Conservation (phyloP, 2,329 filamentous ascomycete genomes). For the Dactylellina parvicollis region DNA sequence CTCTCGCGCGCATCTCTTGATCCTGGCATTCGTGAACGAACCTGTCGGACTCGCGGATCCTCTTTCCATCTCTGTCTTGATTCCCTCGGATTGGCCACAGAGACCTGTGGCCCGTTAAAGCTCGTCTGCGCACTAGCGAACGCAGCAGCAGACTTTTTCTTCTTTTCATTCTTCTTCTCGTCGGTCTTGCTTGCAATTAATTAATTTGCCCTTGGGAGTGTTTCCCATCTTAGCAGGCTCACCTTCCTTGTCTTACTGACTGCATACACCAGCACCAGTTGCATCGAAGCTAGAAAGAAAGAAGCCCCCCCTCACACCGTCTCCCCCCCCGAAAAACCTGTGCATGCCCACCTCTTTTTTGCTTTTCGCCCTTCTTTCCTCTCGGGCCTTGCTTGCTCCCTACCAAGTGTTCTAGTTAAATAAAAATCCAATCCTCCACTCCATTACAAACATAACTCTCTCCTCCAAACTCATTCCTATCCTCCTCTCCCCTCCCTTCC, state of each 20-base stretch:
- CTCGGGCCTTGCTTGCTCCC: conserved; percentile 29
- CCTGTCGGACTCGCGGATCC: conserved; percentile 24
- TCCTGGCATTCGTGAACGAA: neutral
- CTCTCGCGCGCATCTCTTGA: conserved; percentile 3
- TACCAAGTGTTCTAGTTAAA: conserved; percentile 37
- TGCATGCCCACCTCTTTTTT: conserved; percentile 45
- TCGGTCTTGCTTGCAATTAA: too few species aligned
- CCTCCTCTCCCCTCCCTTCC: neutral
- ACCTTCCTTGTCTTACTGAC: conserved; percentile 50
- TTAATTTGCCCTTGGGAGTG: conserved; percentile 11
- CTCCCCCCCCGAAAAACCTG: conserved; percentile 41
- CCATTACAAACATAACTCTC: conserved; percentile 14
- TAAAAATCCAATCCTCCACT: conserved; percentile 52
- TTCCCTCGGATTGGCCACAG: conserved; percentile 19
- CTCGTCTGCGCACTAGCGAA: too few species aligned
- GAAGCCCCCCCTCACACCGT: too few species aligned
- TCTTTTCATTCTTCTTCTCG: neutral
- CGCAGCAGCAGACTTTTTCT: conserved; percentile 13
- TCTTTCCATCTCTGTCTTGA: conserved; percentile 28
- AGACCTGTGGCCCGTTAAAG: conserved; percentile 9
- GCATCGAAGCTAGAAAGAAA: too few species aligned
- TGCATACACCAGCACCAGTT: too few species aligned
- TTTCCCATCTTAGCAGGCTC: conserved; percentile 26
- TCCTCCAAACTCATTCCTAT: conserved; percentile 30
- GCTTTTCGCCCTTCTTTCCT: conserved; percentile 43